phyloP scores from a whole-genome alignment of 78 protist species.

The Dictyostelium brefeldianum region DNA sequence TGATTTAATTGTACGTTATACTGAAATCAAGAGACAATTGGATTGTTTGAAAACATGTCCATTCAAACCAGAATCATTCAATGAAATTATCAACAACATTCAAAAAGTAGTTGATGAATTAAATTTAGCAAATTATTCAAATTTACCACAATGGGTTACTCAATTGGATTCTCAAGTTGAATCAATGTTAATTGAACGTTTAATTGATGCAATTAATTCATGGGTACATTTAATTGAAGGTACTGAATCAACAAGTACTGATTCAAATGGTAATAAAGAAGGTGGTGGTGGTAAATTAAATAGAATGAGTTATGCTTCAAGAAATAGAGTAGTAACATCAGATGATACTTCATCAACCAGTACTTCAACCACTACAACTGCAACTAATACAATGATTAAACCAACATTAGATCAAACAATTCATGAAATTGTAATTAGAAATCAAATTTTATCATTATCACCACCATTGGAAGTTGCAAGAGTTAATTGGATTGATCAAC shows the following conservation, averaged over 20 bases:
- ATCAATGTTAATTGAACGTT: constrained; percentile 67
- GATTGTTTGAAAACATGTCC: constrained; percentile 24
- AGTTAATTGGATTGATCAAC: constrained; percentile 69
- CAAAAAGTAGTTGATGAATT: constrained; percentile 91
- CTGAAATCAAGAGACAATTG: constrained; percentile 34
- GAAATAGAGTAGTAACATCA: background rate
- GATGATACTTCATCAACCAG: background rate
- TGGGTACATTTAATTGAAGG: constrained; percentile 85
- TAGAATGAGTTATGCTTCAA: constrained; percentile 50
- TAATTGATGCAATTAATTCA: constrained; percentile 58
- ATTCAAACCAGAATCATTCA: constrained; percentile 57
- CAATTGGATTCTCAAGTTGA: constrained; percentile 79
- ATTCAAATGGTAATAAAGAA: background rate
- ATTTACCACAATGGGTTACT: constrained; percentile 89
- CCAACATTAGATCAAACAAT: constrained; percentile 66
- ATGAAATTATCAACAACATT: constrained; percentile 29
- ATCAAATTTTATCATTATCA: constrained; percentile 87
- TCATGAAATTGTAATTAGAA: constrained; percentile 87
- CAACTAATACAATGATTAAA: constrained; percentile 6
- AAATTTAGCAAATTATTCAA: constrained; percentile 78
- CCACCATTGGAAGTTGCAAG: constrained; percentile 94
- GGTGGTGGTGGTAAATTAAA: constrained; percentile 3
- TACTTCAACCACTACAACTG: background rate
- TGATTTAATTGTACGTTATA: constrained; percentile 40
- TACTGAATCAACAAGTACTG: constrained; percentile 18